Evolutionary conservation across 208 protist species (phyloP).

Genomic region (Endotrypanum monterogeii): DNA sequence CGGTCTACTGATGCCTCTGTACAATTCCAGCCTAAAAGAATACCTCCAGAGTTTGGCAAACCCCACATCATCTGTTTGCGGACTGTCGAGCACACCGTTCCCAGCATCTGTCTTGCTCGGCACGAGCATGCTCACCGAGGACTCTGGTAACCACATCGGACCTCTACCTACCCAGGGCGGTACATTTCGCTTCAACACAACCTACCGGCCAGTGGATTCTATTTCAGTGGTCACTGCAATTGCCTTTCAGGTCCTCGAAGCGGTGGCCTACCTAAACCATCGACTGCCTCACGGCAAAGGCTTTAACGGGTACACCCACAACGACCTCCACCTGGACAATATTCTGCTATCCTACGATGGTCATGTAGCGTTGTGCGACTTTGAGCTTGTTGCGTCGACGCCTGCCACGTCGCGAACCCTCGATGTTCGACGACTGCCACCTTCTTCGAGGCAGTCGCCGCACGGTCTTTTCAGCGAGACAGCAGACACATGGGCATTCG

Average conservation of each 20-base stretch:
- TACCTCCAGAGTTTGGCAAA: conserved; percentile 35
- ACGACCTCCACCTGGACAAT: conserved; percentile 87
- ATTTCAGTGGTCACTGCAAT: conserved; percentile 54
- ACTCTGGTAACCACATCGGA: not conserved
- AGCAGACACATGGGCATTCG: conserved; percentile 75
- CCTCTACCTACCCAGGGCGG: not conserved
- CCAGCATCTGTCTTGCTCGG: not conserved
- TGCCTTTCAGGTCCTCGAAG: conserved; percentile 66
- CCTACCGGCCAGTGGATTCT: conserved; percentile 47
- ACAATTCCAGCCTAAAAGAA: conserved; percentile 69
- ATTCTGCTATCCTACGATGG: conserved; percentile 56
- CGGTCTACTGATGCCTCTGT: conserved; percentile 75
- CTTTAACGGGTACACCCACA: conserved; percentile 74
- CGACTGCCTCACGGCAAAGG: conserved; percentile 47
- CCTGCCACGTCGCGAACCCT: conserved; percentile 14
- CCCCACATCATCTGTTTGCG: not conserved
- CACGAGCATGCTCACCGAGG: conserved; percentile 9
- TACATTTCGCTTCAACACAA: conserved; percentile 4
- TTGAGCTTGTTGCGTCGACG: conserved; percentile 73
- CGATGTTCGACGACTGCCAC: conserved; percentile 42
- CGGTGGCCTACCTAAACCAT: conserved; percentile 55
- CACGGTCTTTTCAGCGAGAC: conserved; percentile 57
- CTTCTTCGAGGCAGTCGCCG: conserved; percentile 64
- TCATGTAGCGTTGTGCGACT: conserved; percentile 77
- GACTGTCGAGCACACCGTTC: not conserved